Percentiles rank a stretch among this genome's conserved stretches.
These are phyloP conservation scores for Sugiyamaella paludigena DNA, from an alignment of 1,139 yeast species.

Conservation along the genomic window DNA sequence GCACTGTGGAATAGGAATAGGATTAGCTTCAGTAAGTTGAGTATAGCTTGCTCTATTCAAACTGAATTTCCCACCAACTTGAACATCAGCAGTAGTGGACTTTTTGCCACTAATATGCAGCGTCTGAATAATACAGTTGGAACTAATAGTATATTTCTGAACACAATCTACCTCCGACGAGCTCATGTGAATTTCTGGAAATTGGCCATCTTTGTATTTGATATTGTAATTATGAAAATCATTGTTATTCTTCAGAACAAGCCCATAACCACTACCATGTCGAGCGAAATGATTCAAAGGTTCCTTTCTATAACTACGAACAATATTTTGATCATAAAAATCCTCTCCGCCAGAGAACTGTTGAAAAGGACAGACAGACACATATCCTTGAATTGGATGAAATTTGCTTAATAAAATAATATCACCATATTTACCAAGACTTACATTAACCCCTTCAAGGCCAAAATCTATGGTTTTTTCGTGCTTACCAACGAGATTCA, in stretches of 20 bases:
- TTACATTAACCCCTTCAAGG: constrained; percentile 6
- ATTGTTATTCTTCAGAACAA: background rate
- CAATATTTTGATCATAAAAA: constrained; percentile 8
- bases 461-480: constrained; percentile 13
- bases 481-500: background rate
- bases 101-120: background rate
- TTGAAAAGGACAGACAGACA: constrained; percentile 3
- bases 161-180: background rate
- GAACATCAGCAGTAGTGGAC: background rate
- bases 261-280: constrained; percentile 11
- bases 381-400: constrained; percentile 10
- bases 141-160: background rate
- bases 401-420: constrained; percentile 4
- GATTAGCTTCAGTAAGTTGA: constrained; percentile 8
- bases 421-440: constrained; percentile 9
- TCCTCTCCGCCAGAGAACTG: constrained; percentile 8
- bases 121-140: background rate
- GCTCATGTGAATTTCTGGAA: background rate
- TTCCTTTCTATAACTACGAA: constrained; percentile 8
- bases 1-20: constrained; percentile 4
- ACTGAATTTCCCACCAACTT: constrained; percentile 9
- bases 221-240: background rate
- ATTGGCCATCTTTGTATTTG: background rate
- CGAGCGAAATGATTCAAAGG: constrained; percentile 5
- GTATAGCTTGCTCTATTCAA: constrained; percentile 12